Percentiles rank a stretch among this genome's conserved stretches.
Evolutionary conservation across 768 basidiomycete species (phyloP).

Genomic region (Podaxis carcinomalis): DNA sequence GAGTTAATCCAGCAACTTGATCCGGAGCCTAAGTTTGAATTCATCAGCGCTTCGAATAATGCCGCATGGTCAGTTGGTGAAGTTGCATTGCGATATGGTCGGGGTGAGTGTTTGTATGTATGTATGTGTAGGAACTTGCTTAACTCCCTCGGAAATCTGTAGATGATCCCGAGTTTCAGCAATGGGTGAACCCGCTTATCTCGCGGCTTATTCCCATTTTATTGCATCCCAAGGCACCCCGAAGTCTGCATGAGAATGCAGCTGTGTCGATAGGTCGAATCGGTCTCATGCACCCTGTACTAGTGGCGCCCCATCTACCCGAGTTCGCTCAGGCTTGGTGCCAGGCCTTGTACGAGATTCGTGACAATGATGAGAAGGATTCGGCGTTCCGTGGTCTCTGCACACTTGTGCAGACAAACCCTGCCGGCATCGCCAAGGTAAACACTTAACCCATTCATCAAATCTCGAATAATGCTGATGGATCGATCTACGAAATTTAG

Average conservation of each 20-base stretch:
- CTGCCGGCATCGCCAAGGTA: slow-evolving; percentile 89
- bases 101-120: slow-evolving; percentile 42
- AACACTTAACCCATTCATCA: slow-evolving; percentile 19
- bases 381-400: slow-evolving; percentile 98
- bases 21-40: slow-evolving; percentile 89
- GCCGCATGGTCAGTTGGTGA: slow-evolving; percentile 99
- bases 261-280: slow-evolving; percentile 97
- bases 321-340: slow-evolving; percentile 97
- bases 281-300: slow-evolving; percentile 84
- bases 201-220: slow-evolving; percentile 90
- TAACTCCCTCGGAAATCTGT: slow-evolving; percentile 1
- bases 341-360: slow-evolving; percentile 94
- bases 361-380: slow-evolving; percentile 99
- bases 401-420: slow-evolving; percentile 92
- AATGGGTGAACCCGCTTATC: slow-evolving; percentile 87
- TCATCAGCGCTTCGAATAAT: slow-evolving; percentile 96
- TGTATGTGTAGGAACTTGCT: background rate
- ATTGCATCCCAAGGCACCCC: slow-evolving; percentile 86
- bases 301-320: slow-evolving; percentile 85
- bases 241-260: slow-evolving; percentile 95
- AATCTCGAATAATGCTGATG: background rate
- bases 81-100: slow-evolving; percentile 88
- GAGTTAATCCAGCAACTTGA: slow-evolving; percentile 88
- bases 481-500: slow-evolving; percentile 34
- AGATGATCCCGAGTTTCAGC: slow-evolving; percentile 86